Evolutionary conservation across 305 asterid species (phyloP), one percentile per base, ranked within the genome.

Genomic region (Fraxinus angustifolia): DNA sequence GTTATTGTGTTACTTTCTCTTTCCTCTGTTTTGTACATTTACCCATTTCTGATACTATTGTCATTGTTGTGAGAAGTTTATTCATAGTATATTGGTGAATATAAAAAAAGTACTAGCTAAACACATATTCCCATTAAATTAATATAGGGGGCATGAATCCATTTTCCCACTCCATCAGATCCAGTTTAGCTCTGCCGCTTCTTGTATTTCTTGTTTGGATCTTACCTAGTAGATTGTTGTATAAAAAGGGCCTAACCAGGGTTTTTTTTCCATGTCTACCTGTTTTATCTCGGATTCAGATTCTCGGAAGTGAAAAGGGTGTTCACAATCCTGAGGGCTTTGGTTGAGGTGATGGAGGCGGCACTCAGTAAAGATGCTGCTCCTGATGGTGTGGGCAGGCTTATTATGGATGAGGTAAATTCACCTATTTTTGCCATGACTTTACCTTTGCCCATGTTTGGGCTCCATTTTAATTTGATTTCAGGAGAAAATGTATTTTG

Each of bases 281-380:
- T 87, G 74, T 87, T 88, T 86, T 85, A 91, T 97, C 85, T 79
- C 91, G 89, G 90, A 90, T 87, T 48, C 74, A 89, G 91, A 84
- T 88, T 86, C 87, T 87, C 94, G 14, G 97, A 96, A 89, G 91
- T 90, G 95, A 90, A 76, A 85, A 91, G 88, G 87, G 96, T 92
- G 62, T 88, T 93, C 87, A 92, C 97, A 73, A 94, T 92, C 79
- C 81, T 93, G 90, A 93, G 94, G 91, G 99, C 99, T 81, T 85
- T 96, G 87, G 90, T 96, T 81, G 98, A 93, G 90, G 99, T 96
- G 86, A 90, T 96, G 99, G 98, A 94, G 86, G 87, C 83, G 86
- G 87, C 83, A 79, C 93, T 96, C 50, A 94, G 91, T 83, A 93
- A 92, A 85, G 97, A 93, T 84, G 97, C 88, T 42, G 84, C 94